Percentiles rank a stretch among this genome's conserved stretches.
Conservation (phyloP, 441 rosid genomes). For the Aquilaria agallochum region DNA sequence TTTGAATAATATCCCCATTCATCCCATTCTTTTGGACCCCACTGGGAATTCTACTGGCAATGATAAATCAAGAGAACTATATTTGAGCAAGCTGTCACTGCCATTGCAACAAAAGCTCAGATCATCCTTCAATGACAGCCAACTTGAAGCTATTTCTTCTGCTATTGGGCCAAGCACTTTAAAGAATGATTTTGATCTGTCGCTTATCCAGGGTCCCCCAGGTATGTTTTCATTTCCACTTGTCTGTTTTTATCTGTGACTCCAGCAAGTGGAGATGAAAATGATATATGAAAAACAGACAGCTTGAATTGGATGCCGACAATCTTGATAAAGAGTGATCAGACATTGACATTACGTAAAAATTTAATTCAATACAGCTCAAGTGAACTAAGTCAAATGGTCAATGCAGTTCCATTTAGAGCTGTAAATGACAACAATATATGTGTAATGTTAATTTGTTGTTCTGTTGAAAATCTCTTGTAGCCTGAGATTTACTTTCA, state of each 20-base stretch:
- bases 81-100: conserved; percentile 56
- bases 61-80: conserved; percentile 37
- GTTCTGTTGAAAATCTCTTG: no score
- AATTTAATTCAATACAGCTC: no score
- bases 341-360: no score
- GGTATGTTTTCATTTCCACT: conserved; percentile 39
- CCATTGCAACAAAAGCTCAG: conserved; percentile 63
- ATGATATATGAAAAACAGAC: no score
- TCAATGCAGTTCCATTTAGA: no score
- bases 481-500: no score
- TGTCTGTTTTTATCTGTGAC: not conserved
- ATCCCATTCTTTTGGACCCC: conserved; percentile 79
- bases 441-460: no score
- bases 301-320: no score
- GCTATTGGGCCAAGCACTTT: conserved; percentile 50
- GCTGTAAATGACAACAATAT: no score
- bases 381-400: no score
- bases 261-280: not conserved
- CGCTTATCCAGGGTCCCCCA: conserved; percentile 99
- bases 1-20: conserved; percentile 66
- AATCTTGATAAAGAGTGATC: not conserved
- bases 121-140: conserved; percentile 86
- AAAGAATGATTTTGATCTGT: conserved; percentile 61
- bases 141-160: conserved; percentile 76
- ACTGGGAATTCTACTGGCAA: conserved; percentile 27